A percentile compares a stretch with the other conserved stretches of the same genome.
phyloP scores from a whole-genome alignment of 345 rosid genomes.

The Sonneratia caseolaris region DNA sequence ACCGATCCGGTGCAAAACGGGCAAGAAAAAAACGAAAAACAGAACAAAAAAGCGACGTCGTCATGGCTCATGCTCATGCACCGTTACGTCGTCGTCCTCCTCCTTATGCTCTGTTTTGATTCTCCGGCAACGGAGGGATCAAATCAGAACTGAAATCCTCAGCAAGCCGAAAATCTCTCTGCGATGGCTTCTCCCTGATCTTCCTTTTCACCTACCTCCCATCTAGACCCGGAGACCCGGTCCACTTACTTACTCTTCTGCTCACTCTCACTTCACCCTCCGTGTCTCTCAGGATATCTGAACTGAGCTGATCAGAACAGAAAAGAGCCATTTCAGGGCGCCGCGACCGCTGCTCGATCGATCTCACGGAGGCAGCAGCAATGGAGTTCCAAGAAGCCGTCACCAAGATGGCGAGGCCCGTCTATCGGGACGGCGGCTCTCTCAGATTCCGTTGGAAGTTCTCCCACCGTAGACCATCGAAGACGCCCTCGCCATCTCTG shows the following conservation, averaged over 20 bases:
- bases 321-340: too few species aligned
- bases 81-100: background rate
- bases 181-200: background rate
- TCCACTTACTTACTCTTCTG: background rate
- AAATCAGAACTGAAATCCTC: background rate
- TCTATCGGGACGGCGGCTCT: background rate
- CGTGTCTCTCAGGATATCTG: too few species aligned
- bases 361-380: background rate
- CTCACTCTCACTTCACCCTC: background rate
- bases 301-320: too few species aligned
- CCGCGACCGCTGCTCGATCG: background rate
- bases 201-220: background rate
- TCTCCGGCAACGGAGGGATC: background rate
- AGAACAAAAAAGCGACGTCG: too few species aligned
- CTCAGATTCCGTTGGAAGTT: slow-evolving; percentile 32
- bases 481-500: slow-evolving; percentile 12
- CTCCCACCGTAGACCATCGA: slow-evolving; percentile 32
- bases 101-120: background rate
- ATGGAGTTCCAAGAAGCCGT: slow-evolving; percentile 51
- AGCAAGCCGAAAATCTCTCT: background rate
- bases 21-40: too few species aligned
- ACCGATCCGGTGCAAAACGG: too few species aligned
- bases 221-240: background rate
- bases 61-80: too few species aligned
- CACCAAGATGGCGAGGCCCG: background rate